phyloP scores from a whole-genome alignment of 768 basidiomycete genomes.

The Krasilnikovozyma curviuscula region DNA sequence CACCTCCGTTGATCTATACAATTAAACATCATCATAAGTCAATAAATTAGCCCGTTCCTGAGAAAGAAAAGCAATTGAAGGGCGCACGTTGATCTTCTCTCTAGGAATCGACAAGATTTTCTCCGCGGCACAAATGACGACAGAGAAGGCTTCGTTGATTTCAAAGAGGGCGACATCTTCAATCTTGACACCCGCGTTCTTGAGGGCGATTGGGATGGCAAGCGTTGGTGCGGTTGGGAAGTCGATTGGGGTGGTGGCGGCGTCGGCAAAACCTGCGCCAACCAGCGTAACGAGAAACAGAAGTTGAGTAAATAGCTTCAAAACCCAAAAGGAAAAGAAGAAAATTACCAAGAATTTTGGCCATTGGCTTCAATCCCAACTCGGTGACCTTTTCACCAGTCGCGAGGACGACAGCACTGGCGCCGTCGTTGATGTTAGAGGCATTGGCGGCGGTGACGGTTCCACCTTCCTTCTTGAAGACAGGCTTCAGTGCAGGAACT shows the following conservation, averaged over 20 bases:
- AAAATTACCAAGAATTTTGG: constrained; percentile 72
- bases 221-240: constrained; percentile 89
- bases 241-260: constrained; percentile 87
- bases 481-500: constrained; percentile 64
- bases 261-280: constrained; percentile 73
- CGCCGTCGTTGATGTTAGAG: constrained; percentile 84
- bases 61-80: constrained; percentile 3
- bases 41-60: constrained; percentile 1
- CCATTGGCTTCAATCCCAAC: constrained; percentile 77
- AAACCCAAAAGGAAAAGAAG: not conserved
- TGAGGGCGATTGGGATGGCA: constrained; percentile 69
- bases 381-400: constrained; percentile 81
- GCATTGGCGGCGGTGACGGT: constrained; percentile 94
- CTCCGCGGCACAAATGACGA: constrained; percentile 76
- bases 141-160: constrained; percentile 95
- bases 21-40: constrained; percentile 8
- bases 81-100: constrained; percentile 63
- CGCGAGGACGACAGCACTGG: constrained; percentile 84
- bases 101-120: constrained; percentile 67
- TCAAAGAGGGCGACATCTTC: constrained; percentile 83
- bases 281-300: not conserved
- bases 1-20: constrained; percentile 23
- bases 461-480: constrained; percentile 63
- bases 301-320: not conserved
- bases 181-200: constrained; percentile 62